Evolutionary conservation across 805 yeast genomes (phyloP).

Genomic region (Ogataea nonfermentans): DNA sequence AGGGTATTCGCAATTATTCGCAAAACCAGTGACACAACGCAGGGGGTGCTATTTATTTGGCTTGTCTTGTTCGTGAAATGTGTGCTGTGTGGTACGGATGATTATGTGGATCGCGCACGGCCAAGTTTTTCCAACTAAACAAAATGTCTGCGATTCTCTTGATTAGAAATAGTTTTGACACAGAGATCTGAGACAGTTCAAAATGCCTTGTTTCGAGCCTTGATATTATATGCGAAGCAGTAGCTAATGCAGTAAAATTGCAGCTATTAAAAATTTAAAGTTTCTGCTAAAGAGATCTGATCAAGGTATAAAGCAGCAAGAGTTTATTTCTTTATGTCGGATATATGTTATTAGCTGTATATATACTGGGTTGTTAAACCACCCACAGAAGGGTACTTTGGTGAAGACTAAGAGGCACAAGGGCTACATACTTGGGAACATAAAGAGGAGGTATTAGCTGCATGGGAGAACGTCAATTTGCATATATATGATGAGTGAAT

Average conservation of each 20-base stretch:
- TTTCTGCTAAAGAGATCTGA: neutral
- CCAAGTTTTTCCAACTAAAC: neutral
- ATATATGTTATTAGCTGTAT: too few species aligned
- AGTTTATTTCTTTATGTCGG: too few species aligned
- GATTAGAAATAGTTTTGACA: constrained; percentile 4
- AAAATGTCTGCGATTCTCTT: neutral
- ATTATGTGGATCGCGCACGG: constrained; percentile 5
- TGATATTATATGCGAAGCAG: neutral
- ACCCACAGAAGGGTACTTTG: too few species aligned
- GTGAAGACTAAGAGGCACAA: too few species aligned
- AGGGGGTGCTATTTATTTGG: neutral
- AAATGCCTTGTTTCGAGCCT: neutral
- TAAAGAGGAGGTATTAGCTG: too few species aligned
- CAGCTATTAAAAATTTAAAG: neutral
- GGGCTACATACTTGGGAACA: too few species aligned
- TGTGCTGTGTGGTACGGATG: constrained; percentile 4
- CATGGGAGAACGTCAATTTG: too few species aligned
- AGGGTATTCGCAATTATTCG: neutral
- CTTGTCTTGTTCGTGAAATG: constrained; percentile 3
- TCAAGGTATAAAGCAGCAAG: neutral
- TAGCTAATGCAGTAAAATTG: constrained; percentile 3
- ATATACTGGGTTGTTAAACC: too few species aligned
- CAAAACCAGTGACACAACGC: constrained; percentile 4
- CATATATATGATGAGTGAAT: too few species aligned
- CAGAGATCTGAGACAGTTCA: constrained; percentile 8